Evolutionary conservation across 805 yeast genomes (phyloP), one percentile per base, ranked within the genome.

Genomic region (Scheffersomyces coipomensis): DNA sequence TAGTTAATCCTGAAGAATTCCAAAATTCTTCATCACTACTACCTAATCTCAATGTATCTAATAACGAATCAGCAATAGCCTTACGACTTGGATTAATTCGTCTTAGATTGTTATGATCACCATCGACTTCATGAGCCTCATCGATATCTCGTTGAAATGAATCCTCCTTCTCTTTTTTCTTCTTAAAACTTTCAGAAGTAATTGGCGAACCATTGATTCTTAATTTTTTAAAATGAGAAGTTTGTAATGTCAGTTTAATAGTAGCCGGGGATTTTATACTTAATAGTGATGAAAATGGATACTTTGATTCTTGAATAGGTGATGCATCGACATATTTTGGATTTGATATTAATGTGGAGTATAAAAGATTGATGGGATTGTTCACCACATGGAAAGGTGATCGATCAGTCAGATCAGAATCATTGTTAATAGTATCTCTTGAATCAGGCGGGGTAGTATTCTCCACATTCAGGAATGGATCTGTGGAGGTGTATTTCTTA

Each of bases 201-300:
- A 62, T 58, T 15, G 69, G 68, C 4, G 59, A 51, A 1, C 71
- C 71, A 39, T 59, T 64, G 35, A 70, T 70, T 19, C 75, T 56
- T 19, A 70, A 55, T 40, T 70, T 70, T 42, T 70, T 70, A 49
- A 61, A 69, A 44, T 64, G 72, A 10, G 71, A 61, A 5, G 59
- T 52, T 42, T 60, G 66, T 18, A 60, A 48, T 2, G 67, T 56
- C 51, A 52, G 67, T 35, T 55, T 53, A 11, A 63, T 69, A 10
- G 71, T 70, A 19, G 75, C 63, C 1, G 60, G 44, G 9, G 73
- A 65, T 41, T 68, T 68, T 10, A 52, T 45, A 13, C 49, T 44
- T 22, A 53, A 18, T 29, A 45, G 38, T 19, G 35, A 44, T 3
- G 49, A 39, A 29, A 54, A 54, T 4, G 57, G 56, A 29, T 23